These are phyloP conservation scores for Gossypium anomalum DNA, from an alignment of 345 rosid species.

Conservation along the genomic window DNA sequence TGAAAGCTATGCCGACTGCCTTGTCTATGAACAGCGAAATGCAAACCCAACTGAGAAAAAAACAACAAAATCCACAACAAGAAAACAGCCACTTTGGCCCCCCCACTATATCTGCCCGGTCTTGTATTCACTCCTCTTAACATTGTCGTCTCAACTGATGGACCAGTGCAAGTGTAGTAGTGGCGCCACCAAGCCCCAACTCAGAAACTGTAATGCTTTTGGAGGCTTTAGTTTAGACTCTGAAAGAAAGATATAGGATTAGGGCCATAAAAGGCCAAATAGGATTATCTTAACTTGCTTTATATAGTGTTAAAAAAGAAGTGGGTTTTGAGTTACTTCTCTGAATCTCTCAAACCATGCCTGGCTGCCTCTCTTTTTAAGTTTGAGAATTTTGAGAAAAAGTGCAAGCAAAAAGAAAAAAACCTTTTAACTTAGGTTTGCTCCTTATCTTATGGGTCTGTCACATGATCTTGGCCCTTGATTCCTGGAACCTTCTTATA, in stretches of 20 bases:
- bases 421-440: not conserved
- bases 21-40: constrained; percentile 32
- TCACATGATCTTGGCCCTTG: constrained; percentile 82
- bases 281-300: not conserved
- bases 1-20: not conserved
- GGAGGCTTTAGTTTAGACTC: no score
- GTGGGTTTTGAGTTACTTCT: not conserved
- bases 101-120: not conserved
- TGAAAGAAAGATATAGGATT: not conserved
- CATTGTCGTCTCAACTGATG: not conserved
- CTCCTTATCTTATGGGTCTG: constrained; percentile 45
- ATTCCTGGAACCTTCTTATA: constrained; percentile 90
- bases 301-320: not conserved
- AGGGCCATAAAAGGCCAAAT: constrained; percentile 8
- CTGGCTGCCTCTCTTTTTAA: not conserved
- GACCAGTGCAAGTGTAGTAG: not conserved
- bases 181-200: not conserved
- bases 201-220: not conserved
- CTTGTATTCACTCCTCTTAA: no score
- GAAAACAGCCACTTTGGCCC: constrained; percentile 28
- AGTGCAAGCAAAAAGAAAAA: constrained; percentile 14
- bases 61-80: constrained; percentile 46
- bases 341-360: not conserved
- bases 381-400: not conserved
- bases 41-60: constrained; percentile 34